These are phyloP conservation scores for Metschnikowia anglica DNA, from an alignment of 805 yeast species.

Conservation along the genomic window DNA sequence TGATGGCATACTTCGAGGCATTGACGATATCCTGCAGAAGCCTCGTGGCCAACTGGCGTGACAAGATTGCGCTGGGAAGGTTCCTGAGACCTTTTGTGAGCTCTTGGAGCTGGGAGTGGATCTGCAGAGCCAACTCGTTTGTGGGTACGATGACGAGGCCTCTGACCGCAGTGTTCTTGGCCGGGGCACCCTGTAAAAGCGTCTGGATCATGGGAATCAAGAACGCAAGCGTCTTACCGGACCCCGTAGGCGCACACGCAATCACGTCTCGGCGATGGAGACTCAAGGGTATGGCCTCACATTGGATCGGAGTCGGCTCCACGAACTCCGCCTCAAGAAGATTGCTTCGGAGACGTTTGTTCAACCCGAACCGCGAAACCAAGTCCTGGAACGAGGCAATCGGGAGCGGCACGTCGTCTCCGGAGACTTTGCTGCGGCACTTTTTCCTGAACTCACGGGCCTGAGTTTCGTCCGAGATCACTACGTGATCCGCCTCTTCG, in stretches of 20 bases:
- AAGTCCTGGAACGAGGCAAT: constrained; percentile 87
- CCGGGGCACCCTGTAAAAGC: constrained; percentile 25
- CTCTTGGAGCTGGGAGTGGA: constrained; percentile 62
- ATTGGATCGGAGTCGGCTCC: constrained; percentile 91
- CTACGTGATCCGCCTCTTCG: constrained; percentile 32
- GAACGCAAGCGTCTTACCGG: constrained; percentile 94
- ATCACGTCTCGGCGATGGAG: constrained; percentile 71
- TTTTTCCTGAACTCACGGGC: constrained; percentile 61
- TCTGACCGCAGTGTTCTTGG: constrained; percentile 51
- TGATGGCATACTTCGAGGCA: constrained; percentile 67
- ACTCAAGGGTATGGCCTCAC: constrained; percentile 80
- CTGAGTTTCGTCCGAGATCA: constrained; percentile 54
- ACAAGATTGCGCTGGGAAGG: constrained; percentile 61
- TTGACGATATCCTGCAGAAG: constrained; percentile 59
- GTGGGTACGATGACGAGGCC: constrained; percentile 91
- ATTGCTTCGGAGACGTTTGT: constrained; percentile 57
- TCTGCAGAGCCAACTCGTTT: constrained; percentile 88
- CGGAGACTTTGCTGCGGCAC: constrained; percentile 69
- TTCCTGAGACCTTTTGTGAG: constrained; percentile 53
- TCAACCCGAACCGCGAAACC: constrained; percentile 62
- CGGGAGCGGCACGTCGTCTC: constrained; percentile 87
- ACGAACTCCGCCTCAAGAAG: constrained; percentile 68
- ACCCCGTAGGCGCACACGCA: constrained; percentile 98
- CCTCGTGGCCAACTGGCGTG: constrained; percentile 70
- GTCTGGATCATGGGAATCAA: constrained; percentile 75